These are phyloP conservation scores for Penicillium pulvis DNA, from an alignment of 495 filamentous ascomycete genomes.

Conservation along the genomic window DNA sequence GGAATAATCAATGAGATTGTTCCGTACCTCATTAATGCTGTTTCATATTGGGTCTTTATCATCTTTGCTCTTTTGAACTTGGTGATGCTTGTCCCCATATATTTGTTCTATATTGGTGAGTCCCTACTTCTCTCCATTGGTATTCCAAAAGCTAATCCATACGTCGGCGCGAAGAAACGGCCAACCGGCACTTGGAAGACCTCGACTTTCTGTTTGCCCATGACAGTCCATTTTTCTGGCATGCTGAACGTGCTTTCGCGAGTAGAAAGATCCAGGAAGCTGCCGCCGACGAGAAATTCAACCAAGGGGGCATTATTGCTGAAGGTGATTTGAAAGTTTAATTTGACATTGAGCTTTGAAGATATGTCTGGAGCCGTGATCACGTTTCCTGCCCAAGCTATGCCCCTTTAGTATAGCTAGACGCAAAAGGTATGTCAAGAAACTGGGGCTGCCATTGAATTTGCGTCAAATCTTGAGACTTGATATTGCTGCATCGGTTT, in stretches of 20 bases:
- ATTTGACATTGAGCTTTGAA: neutral
- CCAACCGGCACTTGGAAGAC: slow-evolving; percentile 50
- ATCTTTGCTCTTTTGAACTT: slow-evolving; percentile 49
- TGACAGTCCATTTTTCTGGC: slow-evolving; percentile 17
- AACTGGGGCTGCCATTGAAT: too few species aligned
- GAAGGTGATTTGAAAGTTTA: neutral
- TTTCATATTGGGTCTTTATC: slow-evolving; percentile 46
- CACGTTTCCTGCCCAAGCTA: too few species aligned
- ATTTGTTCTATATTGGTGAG: slow-evolving; percentile 51
- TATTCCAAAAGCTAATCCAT: neutral
- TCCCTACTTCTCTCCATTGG: neutral
- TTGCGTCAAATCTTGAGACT: too few species aligned
- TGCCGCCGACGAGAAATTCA: neutral
- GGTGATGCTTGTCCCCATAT: slow-evolving; percentile 42
- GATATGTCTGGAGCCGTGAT: too few species aligned
- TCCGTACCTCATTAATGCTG: slow-evolving; percentile 44
- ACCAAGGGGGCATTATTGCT: neutral
- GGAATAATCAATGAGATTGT: slow-evolving; percentile 45
- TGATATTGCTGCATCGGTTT: too few species aligned
- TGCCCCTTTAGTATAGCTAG: too few species aligned
- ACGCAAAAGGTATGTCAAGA: too few species aligned
- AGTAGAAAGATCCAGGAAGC: neutral
- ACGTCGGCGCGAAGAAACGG: slow-evolving; percentile 35
- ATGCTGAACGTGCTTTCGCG: slow-evolving; percentile 8
- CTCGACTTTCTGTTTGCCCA: slow-evolving; percentile 50